A percentile compares a stretch with the other conserved stretches of the same genome.
These are phyloP conservation scores for Leptosphaerulina australis DNA, from an alignment of 2,329 filamentous ascomycete genomes.

Conservation along the genomic window DNA sequence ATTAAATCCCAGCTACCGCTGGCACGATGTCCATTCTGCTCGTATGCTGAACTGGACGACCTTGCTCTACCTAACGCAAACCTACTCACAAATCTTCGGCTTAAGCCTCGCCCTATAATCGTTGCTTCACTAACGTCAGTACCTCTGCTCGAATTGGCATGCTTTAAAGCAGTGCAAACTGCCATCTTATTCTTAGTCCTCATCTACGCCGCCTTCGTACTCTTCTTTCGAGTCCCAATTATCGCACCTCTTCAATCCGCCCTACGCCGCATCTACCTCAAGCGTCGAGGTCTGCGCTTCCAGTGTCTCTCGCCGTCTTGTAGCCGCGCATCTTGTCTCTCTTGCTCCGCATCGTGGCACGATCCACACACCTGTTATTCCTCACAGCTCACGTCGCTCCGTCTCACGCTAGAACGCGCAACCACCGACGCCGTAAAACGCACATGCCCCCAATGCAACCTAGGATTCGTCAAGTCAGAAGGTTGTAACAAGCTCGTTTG, in stretches of 20 bases:
- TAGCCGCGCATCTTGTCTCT: conserved; percentile 74
- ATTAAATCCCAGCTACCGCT: conserved; percentile 75
- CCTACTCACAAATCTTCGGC: conserved; percentile 33
- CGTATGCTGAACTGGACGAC: conserved; percentile 83
- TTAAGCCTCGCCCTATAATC: conserved; percentile 42
- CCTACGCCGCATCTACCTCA: conserved; percentile 70
- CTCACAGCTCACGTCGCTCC: conserved; percentile 72
- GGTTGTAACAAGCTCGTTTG: conserved; percentile 98
- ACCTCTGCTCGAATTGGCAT: conserved; percentile 42
- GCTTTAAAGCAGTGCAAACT: conserved; percentile 54
- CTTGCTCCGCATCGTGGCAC: conserved; percentile 80
- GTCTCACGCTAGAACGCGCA: conserved; percentile 88
- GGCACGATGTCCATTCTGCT: conserved; percentile 86
- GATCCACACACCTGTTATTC: conserved; percentile 93
- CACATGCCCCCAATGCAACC: conserved; percentile 88
- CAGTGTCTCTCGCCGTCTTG: conserved; percentile 75
- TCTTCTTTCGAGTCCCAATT: conserved; percentile 34
- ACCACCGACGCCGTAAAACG: conserved; percentile 94
- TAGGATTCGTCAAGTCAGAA: conserved; percentile 88
- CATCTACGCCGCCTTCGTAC: conserved; percentile 29
- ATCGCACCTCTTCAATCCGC: conserved; percentile 61
- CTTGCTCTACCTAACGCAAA: conserved; percentile 35
- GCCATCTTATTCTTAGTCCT: conserved; percentile 62
- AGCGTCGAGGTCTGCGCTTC: conserved; percentile 76
- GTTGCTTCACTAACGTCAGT: conserved; percentile 35